Evolutionary conservation across 2,329 filamentous ascomycete species (phyloP).

Genomic region (Aspergillus pseudoterreus): DNA sequence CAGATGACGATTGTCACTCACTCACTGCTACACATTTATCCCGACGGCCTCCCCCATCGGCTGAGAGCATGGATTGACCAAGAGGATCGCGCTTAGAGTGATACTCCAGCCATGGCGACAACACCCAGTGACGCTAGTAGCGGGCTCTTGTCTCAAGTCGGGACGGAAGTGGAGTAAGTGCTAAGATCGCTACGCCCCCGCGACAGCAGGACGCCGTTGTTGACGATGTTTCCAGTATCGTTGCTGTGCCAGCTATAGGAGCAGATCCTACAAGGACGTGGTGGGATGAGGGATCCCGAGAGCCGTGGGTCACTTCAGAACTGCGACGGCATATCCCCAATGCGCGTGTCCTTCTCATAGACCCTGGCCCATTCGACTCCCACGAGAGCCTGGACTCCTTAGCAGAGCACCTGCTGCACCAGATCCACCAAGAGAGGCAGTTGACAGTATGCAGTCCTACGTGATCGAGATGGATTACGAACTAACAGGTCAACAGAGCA

Average conservation of each 20-base stretch:
- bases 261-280: conserved; percentile 28
- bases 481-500: conserved; percentile 9
- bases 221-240: conserved; percentile 21
- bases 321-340: conserved; percentile 18
- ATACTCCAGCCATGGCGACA: background rate
- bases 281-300: conserved; percentile 16
- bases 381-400: conserved; percentile 25
- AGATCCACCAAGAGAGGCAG: conserved; percentile 20
- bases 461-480: background rate
- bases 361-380: conserved; percentile 24
- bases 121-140: background rate
- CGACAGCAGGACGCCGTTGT: background rate
- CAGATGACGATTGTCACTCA: conserved; percentile 11
- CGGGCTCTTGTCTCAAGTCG: background rate
- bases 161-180: conserved; percentile 24
- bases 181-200: background rate
- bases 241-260: conserved; percentile 34
- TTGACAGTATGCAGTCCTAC: conserved; percentile 11
- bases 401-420: conserved; percentile 22
- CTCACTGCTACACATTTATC: background rate
- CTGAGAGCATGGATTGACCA: background rate
- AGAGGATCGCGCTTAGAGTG: background rate
- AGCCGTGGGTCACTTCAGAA: conserved; percentile 25
- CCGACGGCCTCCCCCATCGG: background rate
- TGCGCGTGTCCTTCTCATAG: conserved; percentile 26